Percentiles rank a stretch among this genome's conserved stretches.
Evolutionary conservation across 176 grass and related monocot species (phyloP).

Genomic region (Aegilops longissima): DNA sequence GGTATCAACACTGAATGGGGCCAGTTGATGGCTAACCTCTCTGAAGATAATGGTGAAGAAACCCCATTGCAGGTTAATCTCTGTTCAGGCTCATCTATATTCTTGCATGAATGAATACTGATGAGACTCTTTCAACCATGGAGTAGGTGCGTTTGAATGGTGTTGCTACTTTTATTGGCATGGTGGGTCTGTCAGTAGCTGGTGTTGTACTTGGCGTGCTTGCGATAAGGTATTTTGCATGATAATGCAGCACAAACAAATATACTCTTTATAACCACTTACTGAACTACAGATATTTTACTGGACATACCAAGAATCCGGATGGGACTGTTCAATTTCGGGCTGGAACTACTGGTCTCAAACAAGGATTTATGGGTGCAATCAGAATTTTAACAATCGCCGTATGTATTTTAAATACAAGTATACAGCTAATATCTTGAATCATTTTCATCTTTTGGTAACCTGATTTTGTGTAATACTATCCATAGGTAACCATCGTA

Average conservation of each 20-base stretch:
- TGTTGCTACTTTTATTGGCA: slow-evolving; percentile 95
- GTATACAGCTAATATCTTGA: slow-evolving; percentile 10
- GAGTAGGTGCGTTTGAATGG: slow-evolving; percentile 94
- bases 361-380: slow-evolving; percentile 80
- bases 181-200: slow-evolving; percentile 85
- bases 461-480: slow-evolving; percentile 38
- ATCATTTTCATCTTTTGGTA: slow-evolving; percentile 18
- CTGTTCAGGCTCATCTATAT: slow-evolving; percentile 25
- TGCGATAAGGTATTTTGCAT: slow-evolving; percentile 69
- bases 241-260: slow-evolving; percentile 19
- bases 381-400: slow-evolving; percentile 95
- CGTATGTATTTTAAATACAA: slow-evolving; percentile 50
- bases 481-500: slow-evolving; percentile 81
- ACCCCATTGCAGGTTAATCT: slow-evolving; percentile 93
- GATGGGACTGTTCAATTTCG: slow-evolving; percentile 86
- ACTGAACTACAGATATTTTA: slow-evolving; percentile 74
- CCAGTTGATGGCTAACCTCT: slow-evolving; percentile 96
- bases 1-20: slow-evolving; percentile 98
- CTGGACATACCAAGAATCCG: slow-evolving; percentile 73
- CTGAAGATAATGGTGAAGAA: slow-evolving; percentile 98
- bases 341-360: slow-evolving; percentile 61
- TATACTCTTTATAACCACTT: slow-evolving; percentile 22
- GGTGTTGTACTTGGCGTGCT: slow-evolving; percentile 78
- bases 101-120: slow-evolving; percentile 26
- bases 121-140: slow-evolving; percentile 5